Base-by-base conservation (phyloP, 176 grass and related monocot species). In the Lolium perenne region DNA sequence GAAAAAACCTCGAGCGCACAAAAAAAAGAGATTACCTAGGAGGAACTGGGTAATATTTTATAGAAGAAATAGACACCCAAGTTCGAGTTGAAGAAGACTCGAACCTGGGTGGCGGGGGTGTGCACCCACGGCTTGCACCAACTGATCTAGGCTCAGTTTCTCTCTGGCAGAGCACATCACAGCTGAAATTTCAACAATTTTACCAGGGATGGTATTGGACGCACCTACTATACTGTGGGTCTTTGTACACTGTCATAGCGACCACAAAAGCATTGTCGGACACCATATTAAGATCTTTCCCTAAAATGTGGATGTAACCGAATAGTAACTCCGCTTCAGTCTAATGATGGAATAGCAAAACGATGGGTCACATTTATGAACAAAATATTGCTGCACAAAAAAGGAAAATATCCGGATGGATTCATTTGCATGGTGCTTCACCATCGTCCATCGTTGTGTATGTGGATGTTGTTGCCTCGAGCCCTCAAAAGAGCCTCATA, bases 1-100 rank as follows among this genome's bases (percentile, higher is more conserved):
- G 32, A 35, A 35, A 35, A 35, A 35, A 35, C 32, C 32, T 35
- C 26, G 26, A 29, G 26, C 26, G 26, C 26, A 29, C 26, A 29
- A 29, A 29, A 29, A 29, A 29, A 29, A 29, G 26, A 29, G 26
- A 29, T 35, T 35, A 35, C 32, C 17, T 57, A 57, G 17, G 55
- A 57, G 17, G 55, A 57, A 57, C 4, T 57, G 17, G 55, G 55
- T 57, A 57, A 18, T 7, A 7, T 57, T 56, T 57, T 53, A 20
- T 57, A 57, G 55, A 57, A 20, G 17, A 68, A 38, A 68, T 68
- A 68, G 65, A 16, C 65, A 68, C 32, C 65, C 16, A 68, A 68
- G 38, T 38, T 35, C 38, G 7, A 68, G 32, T 68, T 38, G 29
- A 66, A 66, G 63, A 38, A 35, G 32, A 68, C 65, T 66, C 63